These are phyloP conservation scores for Phaeosphaeriaceae sp. DNA, from an alignment of 2,329 filamentous ascomycete genomes.

Conservation along the genomic window DNA sequence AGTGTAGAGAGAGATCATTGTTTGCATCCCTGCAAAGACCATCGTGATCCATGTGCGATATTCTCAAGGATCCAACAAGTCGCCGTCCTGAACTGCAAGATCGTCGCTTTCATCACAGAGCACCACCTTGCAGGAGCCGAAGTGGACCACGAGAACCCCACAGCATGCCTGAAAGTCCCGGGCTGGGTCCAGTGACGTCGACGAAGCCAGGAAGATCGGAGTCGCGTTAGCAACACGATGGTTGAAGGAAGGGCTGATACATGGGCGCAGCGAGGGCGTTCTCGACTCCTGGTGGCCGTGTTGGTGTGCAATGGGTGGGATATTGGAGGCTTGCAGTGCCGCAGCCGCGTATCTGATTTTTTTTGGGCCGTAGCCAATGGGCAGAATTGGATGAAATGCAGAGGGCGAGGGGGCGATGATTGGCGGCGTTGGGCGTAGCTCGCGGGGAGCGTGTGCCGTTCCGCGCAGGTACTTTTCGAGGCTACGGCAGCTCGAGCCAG, in stretches of 20 bases:
- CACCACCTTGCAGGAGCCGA: neutral
- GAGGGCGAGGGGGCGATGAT: constrained; percentile 11
- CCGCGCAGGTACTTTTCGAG: constrained; percentile 9
- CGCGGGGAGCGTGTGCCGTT: constrained; percentile 30
- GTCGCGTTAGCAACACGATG: no score
- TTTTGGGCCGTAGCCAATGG: constrained; percentile 23
- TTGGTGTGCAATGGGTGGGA: constrained; percentile 1
- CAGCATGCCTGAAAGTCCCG: neutral
- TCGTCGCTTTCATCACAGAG: neutral
- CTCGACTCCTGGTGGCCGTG: neutral
- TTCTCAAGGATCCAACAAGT: neutral
- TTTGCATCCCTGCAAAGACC: neutral
- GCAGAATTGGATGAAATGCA: constrained; percentile 9
- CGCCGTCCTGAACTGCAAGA: constrained; percentile 4
- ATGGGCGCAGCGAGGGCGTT: neutral
- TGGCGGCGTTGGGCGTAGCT: constrained; percentile 26
- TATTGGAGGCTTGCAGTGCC: constrained; percentile 19
- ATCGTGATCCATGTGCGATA: neutral
- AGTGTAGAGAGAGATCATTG: neutral
- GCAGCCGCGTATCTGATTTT: constrained; percentile 20
- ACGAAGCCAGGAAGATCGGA: neutral
- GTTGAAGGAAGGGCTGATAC: neutral
- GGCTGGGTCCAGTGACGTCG: constrained; percentile 1
- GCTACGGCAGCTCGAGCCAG: constrained; percentile 10
- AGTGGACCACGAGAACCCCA: neutral